A percentile compares a stretch with the other conserved stretches of the same genome.
Evolutionary conservation across 495 filamentous ascomycete species (phyloP).

Genomic region (Penicillium silybi): DNA sequence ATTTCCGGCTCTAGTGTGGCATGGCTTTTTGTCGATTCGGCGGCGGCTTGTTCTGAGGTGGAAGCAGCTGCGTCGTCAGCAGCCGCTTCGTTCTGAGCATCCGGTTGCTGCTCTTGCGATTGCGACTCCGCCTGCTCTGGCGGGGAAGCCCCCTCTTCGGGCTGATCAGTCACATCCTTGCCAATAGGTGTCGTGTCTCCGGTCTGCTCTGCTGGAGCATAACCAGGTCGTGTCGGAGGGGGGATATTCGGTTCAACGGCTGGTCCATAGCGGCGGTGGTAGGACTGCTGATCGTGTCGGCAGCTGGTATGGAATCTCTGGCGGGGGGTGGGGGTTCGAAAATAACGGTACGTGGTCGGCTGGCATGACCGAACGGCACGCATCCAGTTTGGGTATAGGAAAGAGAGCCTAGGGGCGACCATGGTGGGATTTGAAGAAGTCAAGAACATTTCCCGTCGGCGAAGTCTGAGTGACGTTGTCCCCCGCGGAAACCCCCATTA

Average conservation of each 20-base stretch:
- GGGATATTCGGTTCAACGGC: conserved; percentile 45
- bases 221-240: conserved; percentile 31
- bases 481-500: conserved; percentile 36
- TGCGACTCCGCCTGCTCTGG: conserved; percentile 14
- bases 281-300: conserved; percentile 38
- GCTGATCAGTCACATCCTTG: conserved; percentile 10
- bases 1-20: conserved; percentile 16
- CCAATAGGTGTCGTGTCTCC: conserved; percentile 17
- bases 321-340: conserved; percentile 21
- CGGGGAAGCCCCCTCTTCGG: conserved; percentile 7
- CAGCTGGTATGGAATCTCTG: conserved; percentile 38
- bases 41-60: conserved; percentile 7
- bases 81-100: background rate
- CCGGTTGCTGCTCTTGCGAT: background rate
- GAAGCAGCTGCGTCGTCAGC: conserved; percentile 2
- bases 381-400: conserved; percentile 71
- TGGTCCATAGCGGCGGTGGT: conserved; percentile 49
- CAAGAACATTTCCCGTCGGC: conserved; percentile 19
- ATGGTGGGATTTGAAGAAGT: conserved; percentile 38
- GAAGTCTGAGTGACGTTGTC: conserved; percentile 23
- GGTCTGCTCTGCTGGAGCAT: conserved; percentile 16
- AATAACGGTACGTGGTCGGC: conserved; percentile 27
- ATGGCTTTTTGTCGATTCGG: conserved; percentile 15
- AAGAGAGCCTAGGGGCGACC: conserved; percentile 64
- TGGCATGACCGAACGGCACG: conserved; percentile 38